A percentile compares a stretch with the other conserved stretches of the same genome.
phyloP scores from a whole-genome alignment of 176 grass and related monocot species.

The Oryza rufipogon region DNA sequence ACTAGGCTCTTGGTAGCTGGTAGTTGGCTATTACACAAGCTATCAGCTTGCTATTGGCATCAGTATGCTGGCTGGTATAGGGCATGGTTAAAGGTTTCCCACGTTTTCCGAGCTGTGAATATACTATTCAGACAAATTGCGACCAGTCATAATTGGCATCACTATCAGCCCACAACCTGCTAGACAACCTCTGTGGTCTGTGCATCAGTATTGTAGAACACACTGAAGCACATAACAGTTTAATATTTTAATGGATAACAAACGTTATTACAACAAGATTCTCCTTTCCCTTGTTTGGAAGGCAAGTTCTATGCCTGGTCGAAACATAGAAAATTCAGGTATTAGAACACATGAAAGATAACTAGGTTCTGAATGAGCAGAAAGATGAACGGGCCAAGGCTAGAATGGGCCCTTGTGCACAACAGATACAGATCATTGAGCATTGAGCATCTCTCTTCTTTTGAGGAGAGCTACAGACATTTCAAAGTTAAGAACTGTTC shows the following conservation, averaged over 20 bases:
- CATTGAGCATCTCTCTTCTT: background rate
- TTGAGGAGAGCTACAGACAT: background rate
- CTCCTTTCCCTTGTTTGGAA: background rate
- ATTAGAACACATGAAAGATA: background rate
- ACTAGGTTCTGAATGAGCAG: background rate
- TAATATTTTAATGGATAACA: background rate
- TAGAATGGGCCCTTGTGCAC: background rate
- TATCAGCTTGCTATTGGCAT: background rate
- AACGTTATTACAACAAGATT: background rate
- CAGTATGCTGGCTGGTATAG: slow-evolving; percentile 9
- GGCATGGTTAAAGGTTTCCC: background rate
- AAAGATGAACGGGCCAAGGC: background rate
- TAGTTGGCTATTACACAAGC: background rate
- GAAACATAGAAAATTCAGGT: slow-evolving; percentile 18
- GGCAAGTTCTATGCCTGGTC: background rate
- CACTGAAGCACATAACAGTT: background rate
- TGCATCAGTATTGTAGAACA: slow-evolving; percentile 6
- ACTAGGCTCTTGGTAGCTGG: background rate
- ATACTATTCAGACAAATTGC: slow-evolving; percentile 15
- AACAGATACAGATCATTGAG: background rate
- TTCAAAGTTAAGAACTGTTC: background rate
- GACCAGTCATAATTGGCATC: background rate
- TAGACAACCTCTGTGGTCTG: background rate
- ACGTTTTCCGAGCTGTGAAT: background rate
- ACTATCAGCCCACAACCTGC: background rate